Evolutionary conservation across 2,329 filamentous ascomycete species (phyloP).

Genomic region (Fusarium sp.): DNA sequence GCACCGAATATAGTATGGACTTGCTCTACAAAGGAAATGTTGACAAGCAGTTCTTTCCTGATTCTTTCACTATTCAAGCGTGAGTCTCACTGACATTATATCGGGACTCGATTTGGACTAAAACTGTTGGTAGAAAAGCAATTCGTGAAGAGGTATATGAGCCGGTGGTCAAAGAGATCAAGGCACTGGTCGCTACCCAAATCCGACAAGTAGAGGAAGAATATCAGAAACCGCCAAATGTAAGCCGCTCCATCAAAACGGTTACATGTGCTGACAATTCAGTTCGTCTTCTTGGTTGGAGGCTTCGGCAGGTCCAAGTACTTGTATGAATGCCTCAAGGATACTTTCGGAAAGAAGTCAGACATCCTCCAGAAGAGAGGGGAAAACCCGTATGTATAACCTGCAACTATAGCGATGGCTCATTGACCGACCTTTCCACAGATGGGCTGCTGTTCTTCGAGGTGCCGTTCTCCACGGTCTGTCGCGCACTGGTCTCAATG

Average conservation of each 20-base stretch:
- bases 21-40: constrained; percentile 6
- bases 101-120: neutral
- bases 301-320: constrained; percentile 53
- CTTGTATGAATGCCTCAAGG: constrained; percentile 43
- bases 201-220: constrained; percentile 39
- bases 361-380: constrained; percentile 50
- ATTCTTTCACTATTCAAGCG: constrained; percentile 17
- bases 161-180: constrained; percentile 39
- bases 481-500: neutral
- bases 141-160: constrained; percentile 38
- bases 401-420: accelerated
- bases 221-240: constrained; percentile 45
- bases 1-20: constrained; percentile 12
- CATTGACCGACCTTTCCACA: constrained; percentile 8
- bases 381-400: constrained; percentile 48
- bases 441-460: constrained; percentile 52
- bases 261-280: neutral
- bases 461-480: constrained; percentile 50
- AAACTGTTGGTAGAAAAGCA: neutral
- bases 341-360: neutral
- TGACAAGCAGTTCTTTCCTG: neutral
- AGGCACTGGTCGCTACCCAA: constrained; percentile 46
- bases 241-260: neutral
- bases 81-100: neutral
- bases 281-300: constrained; percentile 56